Evolutionary conservation across 768 basidiomycete genomes (phyloP).

Genomic region (Rhizopogon salebrosus): DNA sequence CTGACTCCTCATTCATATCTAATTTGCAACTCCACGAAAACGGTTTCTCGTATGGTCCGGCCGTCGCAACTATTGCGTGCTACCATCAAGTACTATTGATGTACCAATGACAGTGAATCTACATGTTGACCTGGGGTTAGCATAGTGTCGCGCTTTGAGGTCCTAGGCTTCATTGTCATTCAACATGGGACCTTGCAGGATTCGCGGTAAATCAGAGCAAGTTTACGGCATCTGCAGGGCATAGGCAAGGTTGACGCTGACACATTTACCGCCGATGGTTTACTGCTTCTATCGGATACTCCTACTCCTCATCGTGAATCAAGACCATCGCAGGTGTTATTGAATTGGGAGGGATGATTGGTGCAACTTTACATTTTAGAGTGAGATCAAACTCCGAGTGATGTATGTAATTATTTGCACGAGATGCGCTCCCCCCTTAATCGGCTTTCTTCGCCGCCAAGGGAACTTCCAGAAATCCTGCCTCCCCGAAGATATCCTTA

Average conservation of each 20-base stretch:
- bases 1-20: background rate
- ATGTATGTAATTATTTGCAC: background rate
- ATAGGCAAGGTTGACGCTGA: conserved; percentile 62
- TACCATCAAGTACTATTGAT: conserved; percentile 78
- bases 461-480: conserved; percentile 14
- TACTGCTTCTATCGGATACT: conserved; percentile 18
- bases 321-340: conserved; percentile 35
- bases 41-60: conserved; percentile 81
- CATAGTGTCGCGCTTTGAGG: conserved; percentile 50
- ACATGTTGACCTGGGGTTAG: conserved; percentile 15
- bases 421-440: too few relatives aligned
- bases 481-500: conserved; percentile 14
- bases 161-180: conserved; percentile 69
- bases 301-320: conserved; percentile 61
- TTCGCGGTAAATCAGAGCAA: conserved; percentile 66
- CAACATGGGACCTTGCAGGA: conserved; percentile 80
- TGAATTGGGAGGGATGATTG: conserved; percentile 44
- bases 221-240: conserved; percentile 81
- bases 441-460: conserved; percentile 5
- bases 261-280: conserved; percentile 24
- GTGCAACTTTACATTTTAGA: too few relatives aligned
- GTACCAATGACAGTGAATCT: conserved; percentile 30
- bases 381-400: too few relatives aligned
- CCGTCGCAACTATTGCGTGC: conserved; percentile 88
- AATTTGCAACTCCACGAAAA: conserved; percentile 80